Conservation (phyloP, 768 basidiomycete genomes). For the Pleurotus tuoliensis region DNA sequence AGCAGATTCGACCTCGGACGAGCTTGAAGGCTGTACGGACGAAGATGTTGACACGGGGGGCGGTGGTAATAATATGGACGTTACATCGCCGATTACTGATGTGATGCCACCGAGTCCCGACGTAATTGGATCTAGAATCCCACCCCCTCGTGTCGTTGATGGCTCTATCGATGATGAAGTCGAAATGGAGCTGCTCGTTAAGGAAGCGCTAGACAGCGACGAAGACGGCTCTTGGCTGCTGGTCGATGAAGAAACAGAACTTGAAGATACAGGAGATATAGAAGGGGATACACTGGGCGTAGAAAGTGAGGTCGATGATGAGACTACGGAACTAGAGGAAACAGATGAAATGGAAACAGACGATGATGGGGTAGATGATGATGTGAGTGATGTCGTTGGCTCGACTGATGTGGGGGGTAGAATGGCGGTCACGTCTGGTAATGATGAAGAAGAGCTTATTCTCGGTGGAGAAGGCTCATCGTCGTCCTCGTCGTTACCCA, state of each 20-base stretch:
- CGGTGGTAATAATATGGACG: not conserved
- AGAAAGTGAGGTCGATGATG: not conserved
- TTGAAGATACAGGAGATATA: not conserved
- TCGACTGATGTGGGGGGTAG: conserved; percentile 3
- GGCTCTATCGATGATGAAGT: not conserved
- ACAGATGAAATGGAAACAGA: not conserved
- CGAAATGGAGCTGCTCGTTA: not conserved
- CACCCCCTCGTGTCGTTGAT: not conserved
- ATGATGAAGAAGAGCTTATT: not conserved
- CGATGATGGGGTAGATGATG: not conserved
- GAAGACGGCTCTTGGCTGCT: not conserved
- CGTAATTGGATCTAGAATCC: conserved; percentile 8
- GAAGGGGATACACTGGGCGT: not conserved
- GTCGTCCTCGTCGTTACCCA: not conserved
- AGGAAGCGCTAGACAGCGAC: not conserved
- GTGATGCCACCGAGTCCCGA: not conserved
- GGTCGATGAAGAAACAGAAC: not conserved
- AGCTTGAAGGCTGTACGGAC: not conserved
- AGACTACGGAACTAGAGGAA: not conserved
- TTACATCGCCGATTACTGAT: not conserved
- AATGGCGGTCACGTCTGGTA: not conserved
- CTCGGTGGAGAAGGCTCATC: not conserved
- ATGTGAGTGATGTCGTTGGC: not conserved
- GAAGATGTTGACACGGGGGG: not conserved
- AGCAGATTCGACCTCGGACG: not conserved